Conservation (phyloP, 208 protist species). For the Endotrypanum monterogeii region DNA sequence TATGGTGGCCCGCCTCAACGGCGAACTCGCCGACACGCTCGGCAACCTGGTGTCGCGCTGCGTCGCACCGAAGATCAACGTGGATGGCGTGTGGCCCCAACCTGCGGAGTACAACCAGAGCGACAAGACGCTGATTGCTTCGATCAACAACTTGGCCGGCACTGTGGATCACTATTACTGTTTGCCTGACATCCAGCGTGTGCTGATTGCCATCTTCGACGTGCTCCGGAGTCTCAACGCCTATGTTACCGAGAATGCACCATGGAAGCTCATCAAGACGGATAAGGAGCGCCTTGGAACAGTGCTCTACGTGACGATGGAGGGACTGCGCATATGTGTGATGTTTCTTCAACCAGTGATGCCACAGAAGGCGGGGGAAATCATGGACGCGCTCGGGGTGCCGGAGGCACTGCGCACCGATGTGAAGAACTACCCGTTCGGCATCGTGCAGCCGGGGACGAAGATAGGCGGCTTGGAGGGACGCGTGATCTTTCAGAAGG, state of each 20-base stretch:
- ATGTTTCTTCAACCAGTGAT: slow-evolving; percentile 88
- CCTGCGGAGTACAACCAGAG: slow-evolving; percentile 66
- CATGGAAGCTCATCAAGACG: slow-evolving; percentile 92
- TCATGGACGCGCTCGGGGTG: slow-evolving; percentile 90
- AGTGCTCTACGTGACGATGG: slow-evolving; percentile 91
- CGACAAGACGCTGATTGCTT: slow-evolving; percentile 65
- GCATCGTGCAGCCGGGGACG: slow-evolving; percentile 60
- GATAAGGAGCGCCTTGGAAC: slow-evolving; percentile 76
- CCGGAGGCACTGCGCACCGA: slow-evolving; percentile 49
- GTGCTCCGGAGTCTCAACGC: slow-evolving; percentile 86
- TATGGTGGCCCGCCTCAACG: slow-evolving; percentile 88
- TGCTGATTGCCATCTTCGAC: slow-evolving; percentile 84
- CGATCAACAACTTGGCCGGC: slow-evolving; percentile 66
- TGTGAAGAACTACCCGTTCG: slow-evolving; percentile 66
- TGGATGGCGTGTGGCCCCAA: slow-evolving; percentile 66
- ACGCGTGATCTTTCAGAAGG: slow-evolving; percentile 80
- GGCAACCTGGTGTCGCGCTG: slow-evolving; percentile 93
- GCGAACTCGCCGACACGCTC: slow-evolving; percentile 94
- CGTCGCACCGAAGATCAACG: slow-evolving; percentile 85
- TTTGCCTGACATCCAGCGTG: slow-evolving; percentile 87
- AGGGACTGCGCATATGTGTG: slow-evolving; percentile 83
- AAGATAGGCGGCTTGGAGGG: slow-evolving; percentile 60
- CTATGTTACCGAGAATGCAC: slow-evolving; percentile 91
- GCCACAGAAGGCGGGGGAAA: slow-evolving; percentile 72
- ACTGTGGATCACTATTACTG: slow-evolving; percentile 85